phyloP scores from a whole-genome alignment of 1,284 basidiomycete genomes.

The Cryptococcus sp. region DNA sequence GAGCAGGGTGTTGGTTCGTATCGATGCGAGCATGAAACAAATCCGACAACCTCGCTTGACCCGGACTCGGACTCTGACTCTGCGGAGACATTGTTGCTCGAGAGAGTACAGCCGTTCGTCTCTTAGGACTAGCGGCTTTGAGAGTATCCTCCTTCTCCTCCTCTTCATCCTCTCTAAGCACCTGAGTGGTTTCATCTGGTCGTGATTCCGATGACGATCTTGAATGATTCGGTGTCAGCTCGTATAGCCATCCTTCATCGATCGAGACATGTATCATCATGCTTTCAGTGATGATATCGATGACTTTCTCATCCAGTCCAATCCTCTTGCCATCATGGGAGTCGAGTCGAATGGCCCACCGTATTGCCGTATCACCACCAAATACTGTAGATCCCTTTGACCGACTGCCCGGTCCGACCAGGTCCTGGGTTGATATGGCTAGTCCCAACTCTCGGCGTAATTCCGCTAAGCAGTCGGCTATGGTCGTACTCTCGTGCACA shows the following conservation, averaged over 20 bases:
- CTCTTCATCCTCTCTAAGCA: conserved; percentile 4
- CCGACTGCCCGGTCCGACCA: background rate
- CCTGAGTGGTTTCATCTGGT: background rate
- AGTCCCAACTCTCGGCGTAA: background rate
- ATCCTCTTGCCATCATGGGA: background rate
- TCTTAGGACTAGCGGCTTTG: conserved; percentile 11
- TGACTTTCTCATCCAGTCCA: background rate
- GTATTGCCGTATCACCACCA: background rate
- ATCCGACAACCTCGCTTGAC: conserved; percentile 12
- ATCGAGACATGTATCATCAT: background rate
- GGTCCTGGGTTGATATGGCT: background rate
- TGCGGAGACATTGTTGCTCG: background rate
- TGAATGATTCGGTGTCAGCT: background rate
- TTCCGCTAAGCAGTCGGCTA: background rate
- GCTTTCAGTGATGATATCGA: background rate
- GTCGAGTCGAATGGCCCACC: background rate
- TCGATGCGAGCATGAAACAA: conserved; percentile 23
- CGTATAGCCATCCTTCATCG: background rate
- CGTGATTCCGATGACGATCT: background rate
- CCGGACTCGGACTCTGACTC: background rate
- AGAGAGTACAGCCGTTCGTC: too few relatives aligned
- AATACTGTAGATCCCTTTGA: background rate
- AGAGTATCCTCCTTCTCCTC: conserved; percentile 9
- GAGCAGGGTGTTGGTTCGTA: conserved; percentile 18
- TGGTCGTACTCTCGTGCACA: background rate